Evolutionary conservation across 106 monocot species (phyloP).

Genomic region (Apostasia shenzhenica): DNA sequence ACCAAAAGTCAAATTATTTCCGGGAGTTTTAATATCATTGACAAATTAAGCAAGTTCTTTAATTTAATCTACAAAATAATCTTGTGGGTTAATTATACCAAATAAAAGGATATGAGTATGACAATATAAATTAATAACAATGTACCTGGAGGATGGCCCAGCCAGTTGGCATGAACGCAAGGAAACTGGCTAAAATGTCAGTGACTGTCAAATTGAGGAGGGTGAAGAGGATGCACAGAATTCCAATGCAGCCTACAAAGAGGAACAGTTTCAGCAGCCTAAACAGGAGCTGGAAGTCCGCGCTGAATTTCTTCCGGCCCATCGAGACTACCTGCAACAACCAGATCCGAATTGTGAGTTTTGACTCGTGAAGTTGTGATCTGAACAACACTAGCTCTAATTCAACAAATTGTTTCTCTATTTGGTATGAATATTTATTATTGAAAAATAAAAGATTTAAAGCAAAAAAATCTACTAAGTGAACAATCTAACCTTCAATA

Average conservation of each 20-base stretch:
- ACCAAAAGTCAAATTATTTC: neutral
- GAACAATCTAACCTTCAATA: constrained; percentile 54
- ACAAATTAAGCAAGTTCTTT: neutral
- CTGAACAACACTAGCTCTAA: neutral
- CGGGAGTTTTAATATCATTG: neutral
- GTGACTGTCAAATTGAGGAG: constrained; percentile 57
- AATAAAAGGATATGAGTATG: neutral
- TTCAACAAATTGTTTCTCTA: neutral
- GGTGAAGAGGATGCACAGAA: constrained; percentile 58
- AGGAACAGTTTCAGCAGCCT: constrained; percentile 82
- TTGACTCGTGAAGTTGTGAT: no score
- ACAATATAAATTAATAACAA: neutral
- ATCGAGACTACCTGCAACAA: constrained; percentile 79
- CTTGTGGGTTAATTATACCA: neutral
- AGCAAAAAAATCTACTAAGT: neutral
- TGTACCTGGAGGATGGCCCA: constrained; percentile 87
- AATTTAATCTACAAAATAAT: neutral
- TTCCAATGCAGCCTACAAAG: constrained; percentile 71
- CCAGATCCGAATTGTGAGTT: neutral
- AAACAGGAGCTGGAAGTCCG: constrained; percentile 96
- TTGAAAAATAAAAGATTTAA: no score
- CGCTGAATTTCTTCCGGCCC: constrained; percentile 94
- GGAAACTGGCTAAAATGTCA: constrained; percentile 78
- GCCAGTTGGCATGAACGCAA: constrained; percentile 93
- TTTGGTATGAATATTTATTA: neutral